phyloP scores from a whole-genome alignment of 2,329 filamentous ascomycete species.

The Cercospora sesami region DNA sequence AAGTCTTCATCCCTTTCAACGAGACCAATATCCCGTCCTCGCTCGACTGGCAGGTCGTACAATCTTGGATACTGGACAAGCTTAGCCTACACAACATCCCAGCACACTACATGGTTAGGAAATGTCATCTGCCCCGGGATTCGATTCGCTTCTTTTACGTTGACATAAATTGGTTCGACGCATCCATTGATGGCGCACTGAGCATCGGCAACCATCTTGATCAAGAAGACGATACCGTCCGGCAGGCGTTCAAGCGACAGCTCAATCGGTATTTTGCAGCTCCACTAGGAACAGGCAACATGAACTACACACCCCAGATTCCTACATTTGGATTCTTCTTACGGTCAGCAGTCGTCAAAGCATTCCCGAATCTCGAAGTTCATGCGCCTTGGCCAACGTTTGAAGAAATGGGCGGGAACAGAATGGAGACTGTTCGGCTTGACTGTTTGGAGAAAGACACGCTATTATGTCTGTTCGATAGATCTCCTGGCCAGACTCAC shows the following conservation, averaged over 20 bases:
- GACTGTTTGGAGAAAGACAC: neutral
- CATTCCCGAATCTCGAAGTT: constrained; percentile 9
- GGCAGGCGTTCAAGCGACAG: constrained; percentile 9
- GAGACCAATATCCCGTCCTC: constrained; percentile 11
- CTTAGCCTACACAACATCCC: constrained; percentile 17
- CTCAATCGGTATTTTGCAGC: constrained; percentile 2
- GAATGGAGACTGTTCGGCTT: neutral
- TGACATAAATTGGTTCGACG: constrained; percentile 17
- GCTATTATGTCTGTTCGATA: neutral
- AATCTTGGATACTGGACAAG: constrained; percentile 18
- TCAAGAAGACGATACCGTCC: constrained; percentile 7
- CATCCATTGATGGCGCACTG: constrained; percentile 20
- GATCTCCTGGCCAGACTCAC: neutral
- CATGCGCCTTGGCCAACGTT: neutral
- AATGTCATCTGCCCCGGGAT: constrained; percentile 11
- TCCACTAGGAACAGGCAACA: neutral
- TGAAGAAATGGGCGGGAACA: constrained; percentile 6
- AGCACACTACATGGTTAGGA: constrained; percentile 15
- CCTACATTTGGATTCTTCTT: constrained; percentile 12
- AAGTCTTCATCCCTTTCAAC: constrained; percentile 12
- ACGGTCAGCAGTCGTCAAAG: constrained; percentile 1
- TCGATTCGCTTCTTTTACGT: constrained; percentile 20
- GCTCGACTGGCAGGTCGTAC: constrained; percentile 12
- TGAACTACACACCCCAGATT: constrained; percentile 2
- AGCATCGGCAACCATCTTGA: constrained; percentile 19